Conservation (phyloP, 2,329 filamentous ascomycete species). For the Paracamarosporium sp. region DNA sequence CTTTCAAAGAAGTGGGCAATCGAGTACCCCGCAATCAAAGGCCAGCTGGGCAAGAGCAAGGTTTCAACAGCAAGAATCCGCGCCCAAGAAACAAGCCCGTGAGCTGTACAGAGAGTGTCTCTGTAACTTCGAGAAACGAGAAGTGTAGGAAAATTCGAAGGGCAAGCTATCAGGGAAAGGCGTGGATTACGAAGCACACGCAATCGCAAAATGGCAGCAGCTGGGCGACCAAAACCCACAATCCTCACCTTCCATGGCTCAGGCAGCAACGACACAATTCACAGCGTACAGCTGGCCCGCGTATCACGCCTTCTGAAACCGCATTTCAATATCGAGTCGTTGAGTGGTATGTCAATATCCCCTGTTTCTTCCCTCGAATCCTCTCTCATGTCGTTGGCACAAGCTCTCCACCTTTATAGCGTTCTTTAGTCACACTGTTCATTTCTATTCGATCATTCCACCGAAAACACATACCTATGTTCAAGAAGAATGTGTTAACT, state of each 20-base stretch:
- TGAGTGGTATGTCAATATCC: constrained; percentile 27
- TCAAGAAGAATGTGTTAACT: neutral
- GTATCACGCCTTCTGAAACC: constrained; percentile 29
- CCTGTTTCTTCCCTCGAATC: neutral
- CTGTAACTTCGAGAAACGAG: no score
- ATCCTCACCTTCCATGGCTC: constrained; percentile 46
- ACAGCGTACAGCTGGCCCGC: constrained; percentile 42
- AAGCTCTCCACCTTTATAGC: neutral
- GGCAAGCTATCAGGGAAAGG: neutral
- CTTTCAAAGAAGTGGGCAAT: neutral
- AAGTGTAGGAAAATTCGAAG: no score
- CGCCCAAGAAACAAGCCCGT: neutral
- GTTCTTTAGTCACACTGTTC: neutral
- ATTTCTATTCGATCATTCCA: neutral
- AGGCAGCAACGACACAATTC: constrained; percentile 40
- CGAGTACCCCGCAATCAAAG: neutral
- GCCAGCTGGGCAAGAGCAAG: neutral
- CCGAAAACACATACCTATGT: neutral
- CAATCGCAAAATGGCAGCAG: neutral
- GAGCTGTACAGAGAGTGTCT: neutral
- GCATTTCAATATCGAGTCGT: constrained; percentile 31
- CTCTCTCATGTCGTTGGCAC: no score
- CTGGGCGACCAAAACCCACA: no score
- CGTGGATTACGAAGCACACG: neutral
- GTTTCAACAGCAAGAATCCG: neutral